Evolutionary conservation across 1,284 basidiomycete species (phyloP).

Genomic region (Salmacisia buchloeana): DNA sequence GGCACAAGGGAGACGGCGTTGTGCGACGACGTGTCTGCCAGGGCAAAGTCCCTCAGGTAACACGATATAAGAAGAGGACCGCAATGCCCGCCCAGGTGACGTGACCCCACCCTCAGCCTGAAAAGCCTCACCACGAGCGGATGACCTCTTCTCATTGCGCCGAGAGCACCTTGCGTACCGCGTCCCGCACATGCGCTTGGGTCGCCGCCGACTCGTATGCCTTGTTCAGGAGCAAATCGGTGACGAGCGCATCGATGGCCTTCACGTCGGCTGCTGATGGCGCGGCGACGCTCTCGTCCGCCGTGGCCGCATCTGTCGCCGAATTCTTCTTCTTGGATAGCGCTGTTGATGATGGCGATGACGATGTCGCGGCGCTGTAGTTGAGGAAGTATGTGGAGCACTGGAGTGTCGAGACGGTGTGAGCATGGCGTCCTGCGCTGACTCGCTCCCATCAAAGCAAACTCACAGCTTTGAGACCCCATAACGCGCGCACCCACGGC

Average conservation of each 20-base stretch:
- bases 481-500: slow-evolving; percentile 41
- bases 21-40: too few species aligned
- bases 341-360: neutral
- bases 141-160: neutral
- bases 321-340: neutral
- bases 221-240: slow-evolving; percentile 29
- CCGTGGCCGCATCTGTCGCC: slow-evolving; percentile 16
- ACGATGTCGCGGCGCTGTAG: neutral
- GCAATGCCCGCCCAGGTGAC: too few species aligned
- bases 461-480: slow-evolving; percentile 45
- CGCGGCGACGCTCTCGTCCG: slow-evolving; percentile 8
- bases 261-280: slow-evolving; percentile 13
- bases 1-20: too few species aligned
- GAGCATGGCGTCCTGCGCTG: too few species aligned
- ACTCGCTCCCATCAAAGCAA: too few species aligned
- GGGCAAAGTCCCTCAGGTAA: too few species aligned
- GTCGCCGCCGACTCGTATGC: slow-evolving; percentile 26
- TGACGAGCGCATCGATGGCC: slow-evolving; percentile 33
- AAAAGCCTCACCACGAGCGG: too few species aligned
- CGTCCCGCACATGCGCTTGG: slow-evolving; percentile 1
- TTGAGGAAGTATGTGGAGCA: slow-evolving; percentile 13
- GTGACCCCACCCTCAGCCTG: too few species aligned
- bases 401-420: too few species aligned
- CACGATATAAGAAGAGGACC: too few species aligned
- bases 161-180: neutral